phyloP scores from a whole-genome alignment of 371 early-diverging fungal species.

The Lichtheimia ramosa region DNA sequence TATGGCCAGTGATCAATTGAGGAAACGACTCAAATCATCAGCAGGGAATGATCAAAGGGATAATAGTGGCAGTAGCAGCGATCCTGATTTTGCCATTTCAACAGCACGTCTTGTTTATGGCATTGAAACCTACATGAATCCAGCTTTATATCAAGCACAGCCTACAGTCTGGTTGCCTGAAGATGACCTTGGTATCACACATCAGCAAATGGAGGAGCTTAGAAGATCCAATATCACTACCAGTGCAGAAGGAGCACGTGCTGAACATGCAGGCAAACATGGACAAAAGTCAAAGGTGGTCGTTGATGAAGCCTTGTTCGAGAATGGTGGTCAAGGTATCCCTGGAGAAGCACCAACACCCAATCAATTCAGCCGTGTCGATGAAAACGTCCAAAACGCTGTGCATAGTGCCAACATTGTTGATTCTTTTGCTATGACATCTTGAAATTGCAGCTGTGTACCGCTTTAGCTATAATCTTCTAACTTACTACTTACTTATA shows the following conservation, averaged over 20 bases:
- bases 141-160: conserved; percentile 12
- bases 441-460: too few relatives aligned
- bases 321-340: conserved; percentile 9
- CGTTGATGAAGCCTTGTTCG: conserved; percentile 12
- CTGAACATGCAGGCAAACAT: conserved; percentile 6
- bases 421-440: neutral
- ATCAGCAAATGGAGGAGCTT: conserved; percentile 10
- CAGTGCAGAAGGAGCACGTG: conserved; percentile 1
- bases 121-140: conserved; percentile 17
- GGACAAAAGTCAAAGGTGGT: conserved; percentile 15
- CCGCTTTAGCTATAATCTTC: too few relatives aligned
- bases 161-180: conserved; percentile 22
- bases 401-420: neutral
- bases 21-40: conserved; percentile 3
- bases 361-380: neutral
- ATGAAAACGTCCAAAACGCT: neutral
- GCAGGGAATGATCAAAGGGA: too few relatives aligned
- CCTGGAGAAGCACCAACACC: conserved; percentile 9
- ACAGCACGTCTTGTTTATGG: conserved; percentile 7
- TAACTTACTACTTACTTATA: too few relatives aligned
- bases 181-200: conserved; percentile 24
- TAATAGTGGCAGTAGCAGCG: neutral
- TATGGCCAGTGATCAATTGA: neutral
- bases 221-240: conserved; percentile 5
- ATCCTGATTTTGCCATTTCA: neutral